Conservation (phyloP, 2,329 filamentous ascomycete genomes). For the Neonectria sp. region DNA sequence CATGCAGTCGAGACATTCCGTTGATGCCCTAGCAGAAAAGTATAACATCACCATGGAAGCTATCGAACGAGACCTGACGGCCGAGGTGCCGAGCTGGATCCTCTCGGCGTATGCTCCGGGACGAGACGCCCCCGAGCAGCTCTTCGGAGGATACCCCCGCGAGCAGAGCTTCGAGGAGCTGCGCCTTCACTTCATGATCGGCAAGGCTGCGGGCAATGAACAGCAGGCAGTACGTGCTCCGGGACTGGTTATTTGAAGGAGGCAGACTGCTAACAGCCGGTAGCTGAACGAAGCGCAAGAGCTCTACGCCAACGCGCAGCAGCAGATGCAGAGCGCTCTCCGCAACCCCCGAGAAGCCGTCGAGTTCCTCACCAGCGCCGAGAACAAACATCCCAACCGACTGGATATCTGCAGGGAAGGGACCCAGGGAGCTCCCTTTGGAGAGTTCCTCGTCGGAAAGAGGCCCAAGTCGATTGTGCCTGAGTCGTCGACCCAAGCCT, state of each 20-base stretch:
- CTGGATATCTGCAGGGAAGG: conserved; percentile 72
- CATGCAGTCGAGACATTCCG: conserved; percentile 2
- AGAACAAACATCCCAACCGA: conserved; percentile 82
- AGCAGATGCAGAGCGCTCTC: conserved; percentile 81
- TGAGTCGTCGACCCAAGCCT: conserved; percentile 47
- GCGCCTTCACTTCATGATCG: conserved; percentile 78
- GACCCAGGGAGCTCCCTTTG: conserved; percentile 60
- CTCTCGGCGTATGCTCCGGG: conserved; percentile 89
- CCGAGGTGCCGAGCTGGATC: conserved; percentile 85
- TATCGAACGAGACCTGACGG: conserved; percentile 77
- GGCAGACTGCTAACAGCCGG: conserved; percentile 33
- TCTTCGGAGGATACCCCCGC: conserved; percentile 83
- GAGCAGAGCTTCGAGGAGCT: conserved; percentile 94
- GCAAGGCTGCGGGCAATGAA: conserved; percentile 72
- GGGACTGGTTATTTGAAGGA: conserved; percentile 11
- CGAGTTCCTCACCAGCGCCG: conserved; percentile 76
- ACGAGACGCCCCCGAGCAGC: conserved; percentile 81
- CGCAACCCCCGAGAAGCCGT: conserved; percentile 80
- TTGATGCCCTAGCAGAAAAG: conserved; percentile 48
- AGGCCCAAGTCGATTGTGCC: conserved; percentile 45
- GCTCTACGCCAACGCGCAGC: conserved; percentile 75
- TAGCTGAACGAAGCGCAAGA: conserved; percentile 73
- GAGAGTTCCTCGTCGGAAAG: conserved; percentile 61
- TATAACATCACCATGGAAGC: conserved; percentile 70
- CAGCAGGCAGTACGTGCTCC: conserved; percentile 63